Evolutionary conservation across 2,329 filamentous ascomycete species (phyloP).

Genomic region (Claviceps pazoutovae): DNA sequence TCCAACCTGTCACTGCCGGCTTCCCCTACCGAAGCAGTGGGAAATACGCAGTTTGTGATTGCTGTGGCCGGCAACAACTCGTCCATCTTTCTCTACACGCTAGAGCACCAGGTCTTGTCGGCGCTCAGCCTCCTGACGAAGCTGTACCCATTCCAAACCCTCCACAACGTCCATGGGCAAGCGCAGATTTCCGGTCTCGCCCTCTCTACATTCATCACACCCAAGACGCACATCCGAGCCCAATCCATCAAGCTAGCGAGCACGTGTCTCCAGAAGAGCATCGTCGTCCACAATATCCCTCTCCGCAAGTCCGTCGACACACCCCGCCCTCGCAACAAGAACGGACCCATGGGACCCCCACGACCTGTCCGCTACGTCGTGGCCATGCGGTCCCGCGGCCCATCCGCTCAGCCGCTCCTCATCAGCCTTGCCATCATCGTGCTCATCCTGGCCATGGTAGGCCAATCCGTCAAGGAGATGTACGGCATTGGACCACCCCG

Average conservation of each 20-base stretch:
- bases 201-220: slow-evolving; percentile 43
- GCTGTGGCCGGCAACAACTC: slow-evolving; percentile 70
- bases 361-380: slow-evolving; percentile 57
- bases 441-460: slow-evolving; percentile 45
- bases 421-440: slow-evolving; percentile 42
- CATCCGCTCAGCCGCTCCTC: slow-evolving; percentile 37
- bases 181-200: slow-evolving; percentile 44
- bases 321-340: slow-evolving; percentile 18
- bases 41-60: slow-evolving; percentile 62
- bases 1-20: slow-evolving; percentile 48
- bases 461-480: slow-evolving; percentile 51
- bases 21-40: slow-evolving; percentile 34
- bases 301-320: slow-evolving; percentile 35
- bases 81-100: slow-evolving; percentile 62
- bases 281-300: slow-evolving; percentile 67
- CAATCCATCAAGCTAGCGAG: slow-evolving; percentile 59
- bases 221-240: slow-evolving; percentile 27
- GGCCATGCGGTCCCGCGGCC: slow-evolving; percentile 38
- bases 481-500: slow-evolving; percentile 41
- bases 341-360: slow-evolving; percentile 30
- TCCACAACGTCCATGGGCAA: slow-evolving; percentile 38
- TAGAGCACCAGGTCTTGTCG: slow-evolving; percentile 48
- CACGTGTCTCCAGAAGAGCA: slow-evolving; percentile 65
- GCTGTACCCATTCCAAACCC: slow-evolving; percentile 36
- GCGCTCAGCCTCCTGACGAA: slow-evolving; percentile 36